A percentile compares a stretch with the other conserved stretches of the same genome.
These are phyloP conservation scores for Pholiota molesta DNA, from an alignment of 768 basidiomycete species.

Conservation along the genomic window DNA sequence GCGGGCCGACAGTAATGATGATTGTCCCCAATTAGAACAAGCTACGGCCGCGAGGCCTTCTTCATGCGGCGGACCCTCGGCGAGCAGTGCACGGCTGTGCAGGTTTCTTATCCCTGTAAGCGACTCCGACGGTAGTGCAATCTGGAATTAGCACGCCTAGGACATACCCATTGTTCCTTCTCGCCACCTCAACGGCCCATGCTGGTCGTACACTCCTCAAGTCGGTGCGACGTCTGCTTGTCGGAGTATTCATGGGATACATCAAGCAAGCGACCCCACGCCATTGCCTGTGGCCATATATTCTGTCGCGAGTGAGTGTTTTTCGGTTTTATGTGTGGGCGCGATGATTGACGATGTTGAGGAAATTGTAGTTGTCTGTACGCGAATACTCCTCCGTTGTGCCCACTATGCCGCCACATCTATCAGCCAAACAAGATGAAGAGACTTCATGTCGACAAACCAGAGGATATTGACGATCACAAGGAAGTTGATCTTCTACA, in stretches of 20 bases:
- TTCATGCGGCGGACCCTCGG: neutral
- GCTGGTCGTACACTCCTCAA: slow-evolving; percentile 70
- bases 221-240: slow-evolving; percentile 77
- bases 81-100: slow-evolving; percentile 6
- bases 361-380: slow-evolving; percentile 51
- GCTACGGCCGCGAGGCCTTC: neutral
- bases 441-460: slow-evolving; percentile 66
- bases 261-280: slow-evolving; percentile 58
- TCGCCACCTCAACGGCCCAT: slow-evolving; percentile 21
- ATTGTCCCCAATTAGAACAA: neutral
- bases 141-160: neutral
- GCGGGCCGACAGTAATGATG: neutral
- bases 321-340: neutral
- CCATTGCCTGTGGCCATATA: slow-evolving; percentile 77
- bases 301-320: slow-evolving; percentile 67
- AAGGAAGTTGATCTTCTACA: slow-evolving; percentile 40
- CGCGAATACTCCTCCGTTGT: slow-evolving; percentile 51
- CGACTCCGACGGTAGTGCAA: neutral
- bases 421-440: slow-evolving; percentile 62
- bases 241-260: slow-evolving; percentile 61
- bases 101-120: neutral
- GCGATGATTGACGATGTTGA: neutral
- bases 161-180: slow-evolving; percentile 2
- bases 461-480: slow-evolving; percentile 36
- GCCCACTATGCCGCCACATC: slow-evolving; percentile 68